Percentiles rank a stretch among this genome's conserved stretches.
phyloP scores from a whole-genome alignment of 352 stramenopile genomes.

The Thalassiosira livingstoniorum region DNA sequence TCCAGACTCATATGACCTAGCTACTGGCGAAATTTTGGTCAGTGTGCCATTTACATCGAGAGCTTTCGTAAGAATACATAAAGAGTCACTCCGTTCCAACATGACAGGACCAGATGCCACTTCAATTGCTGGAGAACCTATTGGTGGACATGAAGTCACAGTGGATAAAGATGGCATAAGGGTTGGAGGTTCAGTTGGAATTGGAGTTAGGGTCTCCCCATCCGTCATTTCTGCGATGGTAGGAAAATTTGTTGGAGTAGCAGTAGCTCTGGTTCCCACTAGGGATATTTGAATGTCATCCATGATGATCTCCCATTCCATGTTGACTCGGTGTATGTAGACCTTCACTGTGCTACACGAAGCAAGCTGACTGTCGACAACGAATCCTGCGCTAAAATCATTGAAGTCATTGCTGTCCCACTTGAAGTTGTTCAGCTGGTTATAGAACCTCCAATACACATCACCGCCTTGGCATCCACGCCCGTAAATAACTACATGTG shows the following conservation, averaged over 20 bases:
- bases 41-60: constrained; percentile 34
- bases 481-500: constrained; percentile 54
- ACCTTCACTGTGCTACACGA: constrained; percentile 53
- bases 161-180: constrained; percentile 50
- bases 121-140: constrained; percentile 15
- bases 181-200: constrained; percentile 34
- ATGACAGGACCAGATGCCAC: constrained; percentile 48
- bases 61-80: constrained; percentile 70
- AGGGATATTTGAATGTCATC: constrained; percentile 57
- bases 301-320: constrained; percentile 52
- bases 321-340: constrained; percentile 48
- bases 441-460: constrained; percentile 61
- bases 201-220: not conserved
- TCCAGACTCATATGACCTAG: constrained; percentile 60
- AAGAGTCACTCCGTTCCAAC: constrained; percentile 32
- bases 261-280: constrained; percentile 12
- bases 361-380: constrained; percentile 51
- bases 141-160: constrained; percentile 47
- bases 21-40: constrained; percentile 56
- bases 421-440: constrained; percentile 34
- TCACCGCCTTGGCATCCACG: constrained; percentile 29
- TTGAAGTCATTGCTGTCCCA: constrained; percentile 54
- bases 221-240: constrained; percentile 10
- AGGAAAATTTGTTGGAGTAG: constrained; percentile 31
- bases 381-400: constrained; percentile 48